phyloP scores from a whole-genome alignment of 768 basidiomycete species.

The Tylopilus balloui region DNA sequence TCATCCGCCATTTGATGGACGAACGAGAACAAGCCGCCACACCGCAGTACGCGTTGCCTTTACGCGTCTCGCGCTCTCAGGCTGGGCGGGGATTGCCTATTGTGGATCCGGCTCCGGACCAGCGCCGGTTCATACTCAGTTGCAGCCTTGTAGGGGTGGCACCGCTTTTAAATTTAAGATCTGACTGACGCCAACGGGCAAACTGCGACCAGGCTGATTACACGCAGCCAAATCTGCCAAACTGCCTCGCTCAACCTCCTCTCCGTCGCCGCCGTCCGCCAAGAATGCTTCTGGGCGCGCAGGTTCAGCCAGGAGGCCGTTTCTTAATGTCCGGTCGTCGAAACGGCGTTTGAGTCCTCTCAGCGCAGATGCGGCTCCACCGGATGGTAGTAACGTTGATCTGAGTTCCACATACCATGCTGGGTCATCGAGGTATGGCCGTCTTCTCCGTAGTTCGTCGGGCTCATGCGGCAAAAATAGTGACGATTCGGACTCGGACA shows the following conservation, averaged over 20 bases:
- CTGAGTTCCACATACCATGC: slow-evolving; percentile 88
- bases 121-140: not conserved
- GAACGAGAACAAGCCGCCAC: slow-evolving; percentile 13
- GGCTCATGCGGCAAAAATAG: slow-evolving; percentile 31
- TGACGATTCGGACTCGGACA: slow-evolving; percentile 47
- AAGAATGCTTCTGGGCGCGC: slow-evolving; percentile 49
- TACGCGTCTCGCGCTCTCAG: slow-evolving; percentile 1
- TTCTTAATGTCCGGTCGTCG: slow-evolving; percentile 25
- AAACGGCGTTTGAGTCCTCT: slow-evolving; percentile 27
- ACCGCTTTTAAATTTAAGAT: slow-evolving; percentile 10
- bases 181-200: slow-evolving; percentile 2
- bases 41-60: slow-evolving; percentile 5
- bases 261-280: slow-evolving; percentile 66
- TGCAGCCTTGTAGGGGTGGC: too few species aligned
- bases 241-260: slow-evolving; percentile 77
- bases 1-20: slow-evolving; percentile 23
- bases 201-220: not conserved
- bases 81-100: slow-evolving; percentile 1
- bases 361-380: slow-evolving; percentile 17
- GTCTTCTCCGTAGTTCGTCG: not conserved
- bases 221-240: slow-evolving; percentile 35
- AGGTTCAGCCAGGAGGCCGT: slow-evolving; percentile 41
- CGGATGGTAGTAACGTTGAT: slow-evolving; percentile 41
- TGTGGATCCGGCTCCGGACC: slow-evolving; percentile 7
- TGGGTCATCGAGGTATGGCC: slow-evolving; percentile 71